Conservation (phyloP, 352 stramenopile genomes). For the Pythium volutum region DNA sequence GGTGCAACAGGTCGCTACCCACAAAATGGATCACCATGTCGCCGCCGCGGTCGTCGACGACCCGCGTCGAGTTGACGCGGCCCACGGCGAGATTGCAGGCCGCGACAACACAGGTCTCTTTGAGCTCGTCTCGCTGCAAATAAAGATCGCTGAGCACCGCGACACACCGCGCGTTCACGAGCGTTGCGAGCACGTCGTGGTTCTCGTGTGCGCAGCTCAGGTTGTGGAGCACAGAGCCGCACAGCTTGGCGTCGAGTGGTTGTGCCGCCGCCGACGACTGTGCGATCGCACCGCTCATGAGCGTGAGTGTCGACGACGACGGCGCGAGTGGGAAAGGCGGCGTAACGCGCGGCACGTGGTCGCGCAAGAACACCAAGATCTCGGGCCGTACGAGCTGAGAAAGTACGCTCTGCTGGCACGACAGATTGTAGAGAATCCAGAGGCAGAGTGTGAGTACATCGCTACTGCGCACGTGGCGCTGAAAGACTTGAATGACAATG, state of each 20-base stretch:
- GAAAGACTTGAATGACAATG: conserved; percentile 63
- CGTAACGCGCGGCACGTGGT: conserved; percentile 31
- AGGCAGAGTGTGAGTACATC: conserved; percentile 69
- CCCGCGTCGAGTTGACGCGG: conserved; percentile 59
- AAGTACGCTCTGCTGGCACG: conserved; percentile 48
- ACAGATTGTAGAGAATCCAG: conserved; percentile 74
- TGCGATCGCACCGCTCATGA: conserved; percentile 4
- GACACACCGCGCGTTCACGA: conserved; percentile 46
- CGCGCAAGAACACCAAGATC: conserved; percentile 54
- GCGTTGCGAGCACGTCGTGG: conserved; percentile 32
- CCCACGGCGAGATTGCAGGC: conserved; percentile 64
- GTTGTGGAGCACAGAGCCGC: conserved; percentile 73
- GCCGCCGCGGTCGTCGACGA: conserved; percentile 49
- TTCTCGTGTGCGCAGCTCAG: conserved; percentile 41
- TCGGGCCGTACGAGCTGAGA: conserved; percentile 46
- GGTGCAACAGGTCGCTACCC: conserved; percentile 33
- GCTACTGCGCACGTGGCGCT: conserved; percentile 38
- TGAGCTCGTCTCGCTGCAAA: conserved; percentile 37
- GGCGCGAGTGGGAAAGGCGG: conserved; percentile 11
- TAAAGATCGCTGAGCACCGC: conserved; percentile 58
- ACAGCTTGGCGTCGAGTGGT: conserved; percentile 39
- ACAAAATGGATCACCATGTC: conserved; percentile 61
- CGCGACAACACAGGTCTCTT: conserved; percentile 52
- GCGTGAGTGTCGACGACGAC: too few species aligned
- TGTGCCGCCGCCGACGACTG: conserved; percentile 1